Percentiles rank a stretch among this genome's conserved stretches.
These are phyloP conservation scores for Daedaleopsis nitida DNA, from an alignment of 768 basidiomycete species.

Conservation along the genomic window DNA sequence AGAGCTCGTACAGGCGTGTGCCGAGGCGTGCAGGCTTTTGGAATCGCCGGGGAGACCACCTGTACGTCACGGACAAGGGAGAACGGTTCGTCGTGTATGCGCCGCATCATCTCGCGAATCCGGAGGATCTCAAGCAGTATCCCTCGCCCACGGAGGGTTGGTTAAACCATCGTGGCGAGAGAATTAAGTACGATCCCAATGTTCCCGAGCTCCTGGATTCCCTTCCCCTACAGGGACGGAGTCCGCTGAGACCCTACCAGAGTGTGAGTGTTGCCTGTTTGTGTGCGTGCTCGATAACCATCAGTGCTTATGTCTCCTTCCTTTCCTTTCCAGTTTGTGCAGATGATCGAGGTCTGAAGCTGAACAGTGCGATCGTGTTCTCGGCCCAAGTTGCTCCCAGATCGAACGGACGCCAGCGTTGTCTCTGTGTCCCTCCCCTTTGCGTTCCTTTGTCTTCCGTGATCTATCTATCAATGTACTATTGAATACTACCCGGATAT, in stretches of 20 bases:
- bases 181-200: slow-evolving; percentile 41
- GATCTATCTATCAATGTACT: slow-evolving; percentile 14
- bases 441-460: neutral
- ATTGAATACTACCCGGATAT: neutral
- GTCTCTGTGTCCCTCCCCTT: neutral
- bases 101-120: slow-evolving; percentile 56
- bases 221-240: slow-evolving; percentile 56
- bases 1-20: neutral
- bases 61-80: slow-evolving; percentile 27
- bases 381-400: slow-evolving; percentile 14
- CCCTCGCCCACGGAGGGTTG: slow-evolving; percentile 59
- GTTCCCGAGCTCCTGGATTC: slow-evolving; percentile 64
- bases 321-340: neutral
- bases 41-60: slow-evolving; percentile 77
- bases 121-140: slow-evolving; percentile 60
- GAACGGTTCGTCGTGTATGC: slow-evolving; percentile 64
- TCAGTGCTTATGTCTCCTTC: neutral
- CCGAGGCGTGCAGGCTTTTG: slow-evolving; percentile 59
- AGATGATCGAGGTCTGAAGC: slow-evolving; percentile 11
- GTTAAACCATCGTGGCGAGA: slow-evolving; percentile 51
- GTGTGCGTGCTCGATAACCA: neutral
- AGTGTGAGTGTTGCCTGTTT: slow-evolving; percentile 36
- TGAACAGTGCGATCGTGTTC: slow-evolving; percentile 16
- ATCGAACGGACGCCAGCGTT: slow-evolving; percentile 18
- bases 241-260: slow-evolving; percentile 59